Base-by-base conservation (phyloP, 805 yeast genomes). In the Grigorovia transvaalensis region DNA sequence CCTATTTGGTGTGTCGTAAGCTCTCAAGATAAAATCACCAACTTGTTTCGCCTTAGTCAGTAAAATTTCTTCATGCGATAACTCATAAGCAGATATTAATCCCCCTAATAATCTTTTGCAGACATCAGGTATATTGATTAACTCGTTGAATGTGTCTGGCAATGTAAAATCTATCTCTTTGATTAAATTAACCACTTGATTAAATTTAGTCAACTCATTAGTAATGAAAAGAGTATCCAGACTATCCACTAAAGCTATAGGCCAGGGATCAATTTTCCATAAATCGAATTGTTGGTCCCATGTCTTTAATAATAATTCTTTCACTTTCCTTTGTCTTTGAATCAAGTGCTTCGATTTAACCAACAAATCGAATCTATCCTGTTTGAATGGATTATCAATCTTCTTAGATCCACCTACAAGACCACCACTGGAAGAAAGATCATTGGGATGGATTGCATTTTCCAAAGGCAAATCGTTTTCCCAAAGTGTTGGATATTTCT, bases 1-100 rank as follows among this genome's bases (percentile, higher is more conserved):
- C 45, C 76, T 67, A 56, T 79, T 78, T 15, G 82, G 82, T 0
- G 84, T 79, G 55, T 80, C 84, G 57, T 78, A 80, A 0, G 82
- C 74, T 20, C 78, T 76, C 57, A 80, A 57, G 38, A 79, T 61
- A 50, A 78, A 67, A 48, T 76, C 75, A 1, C 75, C 83, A 15
- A 79, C 59, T 29, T 75, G 74, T 27, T 64, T 64, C 1, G 81
- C 78, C 54, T 73, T 70, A 1, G 46, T 48, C 9, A 67, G 51
- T 7, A 67, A 53, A 8, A 76, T 59, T 15, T 73, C 63, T 0
- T 71, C 52, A 41, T 62, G 52, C 1, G 80, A 72, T 38, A 80
- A 59, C 46, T 80, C 82, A 55, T 75, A 79, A 0, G 78, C 80
- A 1, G 79, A 66, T 9, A 80, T 50, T 9, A 80, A 61, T 0